These are phyloP conservation scores for Saturnispora kantuleensis DNA, from an alignment of 805 yeast genomes.

Conservation along the genomic window DNA sequence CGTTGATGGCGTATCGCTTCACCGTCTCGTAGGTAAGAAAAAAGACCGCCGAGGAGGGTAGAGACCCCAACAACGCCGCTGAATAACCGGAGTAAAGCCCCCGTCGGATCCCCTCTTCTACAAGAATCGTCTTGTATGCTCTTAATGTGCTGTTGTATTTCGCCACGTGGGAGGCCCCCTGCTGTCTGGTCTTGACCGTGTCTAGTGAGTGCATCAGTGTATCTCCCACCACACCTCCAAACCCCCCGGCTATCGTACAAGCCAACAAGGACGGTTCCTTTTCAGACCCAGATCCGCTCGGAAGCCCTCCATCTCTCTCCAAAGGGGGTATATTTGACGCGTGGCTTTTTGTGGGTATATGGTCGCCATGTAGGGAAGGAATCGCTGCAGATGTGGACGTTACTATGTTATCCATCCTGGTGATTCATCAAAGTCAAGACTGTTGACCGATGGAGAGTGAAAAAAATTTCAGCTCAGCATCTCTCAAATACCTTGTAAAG, in stretches of 20 bases:
- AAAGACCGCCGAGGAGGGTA: constrained; percentile 92
- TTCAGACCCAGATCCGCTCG: neutral
- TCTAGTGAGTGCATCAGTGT: constrained; percentile 91
- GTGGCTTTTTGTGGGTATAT: neutral
- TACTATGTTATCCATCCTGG: neutral
- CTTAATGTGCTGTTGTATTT: constrained; percentile 68
- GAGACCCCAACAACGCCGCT: constrained; percentile 86
- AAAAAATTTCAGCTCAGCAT: constrained; percentile 36
- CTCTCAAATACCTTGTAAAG: constrained; percentile 87
- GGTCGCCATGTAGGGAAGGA: neutral
- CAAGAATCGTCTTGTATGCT: constrained; percentile 66
- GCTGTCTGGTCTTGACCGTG: constrained; percentile 95
- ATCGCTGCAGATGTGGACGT: neutral
- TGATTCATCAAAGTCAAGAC: neutral
- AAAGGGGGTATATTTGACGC: no score
- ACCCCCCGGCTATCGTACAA: constrained; percentile 81
- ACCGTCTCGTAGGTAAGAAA: constrained; percentile 83
- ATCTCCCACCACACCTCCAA: constrained; percentile 93
- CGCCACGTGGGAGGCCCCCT: constrained; percentile 65
- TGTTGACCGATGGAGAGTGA: neutral
- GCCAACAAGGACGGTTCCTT: constrained; percentile 36
- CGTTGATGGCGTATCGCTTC: constrained; percentile 60
- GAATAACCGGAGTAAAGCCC: constrained; percentile 90
- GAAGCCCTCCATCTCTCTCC: no score
- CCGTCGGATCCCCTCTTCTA: constrained; percentile 73